Conservation (phyloP, 306 rosid species). For the Prunus fruticosa region DNA sequence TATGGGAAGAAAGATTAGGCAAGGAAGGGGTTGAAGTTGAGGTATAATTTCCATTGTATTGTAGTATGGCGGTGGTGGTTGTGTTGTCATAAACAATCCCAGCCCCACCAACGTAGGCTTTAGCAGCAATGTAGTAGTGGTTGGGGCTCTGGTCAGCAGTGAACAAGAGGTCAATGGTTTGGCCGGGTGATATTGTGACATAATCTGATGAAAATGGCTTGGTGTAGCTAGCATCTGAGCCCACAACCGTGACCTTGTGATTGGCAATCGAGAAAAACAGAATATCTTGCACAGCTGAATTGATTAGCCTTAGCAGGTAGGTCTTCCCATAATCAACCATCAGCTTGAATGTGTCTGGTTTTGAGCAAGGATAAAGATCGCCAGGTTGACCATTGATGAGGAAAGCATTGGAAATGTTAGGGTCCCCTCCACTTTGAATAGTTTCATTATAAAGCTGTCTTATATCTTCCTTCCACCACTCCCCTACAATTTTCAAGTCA, state of each 20-base stretch:
- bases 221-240: conserved; percentile 30
- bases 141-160: conserved; percentile 17
- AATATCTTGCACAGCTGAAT: conserved; percentile 1
- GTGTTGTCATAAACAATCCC: conserved; percentile 5
- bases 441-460: conserved; percentile 2
- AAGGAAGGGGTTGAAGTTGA: not conserved
- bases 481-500: conserved; percentile 13
- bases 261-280: conserved; percentile 23
- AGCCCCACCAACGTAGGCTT: not conserved
- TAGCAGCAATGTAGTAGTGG: conserved; percentile 28
- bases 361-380: conserved; percentile 26
- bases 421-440: conserved; percentile 15
- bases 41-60: not conserved
- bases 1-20: conserved; percentile 19
- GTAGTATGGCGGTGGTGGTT: conserved; percentile 29
- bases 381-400: conserved; percentile 36
- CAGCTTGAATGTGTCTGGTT: conserved; percentile 8
- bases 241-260: conserved; percentile 29
- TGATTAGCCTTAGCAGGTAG: conserved; percentile 30
- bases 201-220: conserved; percentile 24
- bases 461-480: conserved; percentile 32
- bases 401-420: conserved; percentile 16
- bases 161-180: conserved; percentile 27
- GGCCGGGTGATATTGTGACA: conserved; percentile 26
- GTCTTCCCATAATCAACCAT: conserved; percentile 23